Percentiles rank a stretch among this genome's conserved stretches.
Evolutionary conservation across 2,329 filamentous ascomycete species (phyloP).

Genomic region (Botrytis byssoidea): DNA sequence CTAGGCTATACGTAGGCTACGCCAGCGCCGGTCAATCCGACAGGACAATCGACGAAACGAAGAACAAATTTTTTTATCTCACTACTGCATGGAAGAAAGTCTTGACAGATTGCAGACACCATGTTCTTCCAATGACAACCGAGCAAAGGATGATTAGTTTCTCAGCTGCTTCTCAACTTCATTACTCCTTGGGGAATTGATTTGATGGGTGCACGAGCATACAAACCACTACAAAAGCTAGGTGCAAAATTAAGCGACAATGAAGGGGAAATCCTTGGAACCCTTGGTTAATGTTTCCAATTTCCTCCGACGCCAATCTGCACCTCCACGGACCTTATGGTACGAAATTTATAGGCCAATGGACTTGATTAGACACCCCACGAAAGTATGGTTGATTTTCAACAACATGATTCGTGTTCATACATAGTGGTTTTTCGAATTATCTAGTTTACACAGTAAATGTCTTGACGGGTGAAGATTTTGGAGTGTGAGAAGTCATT

Average conservation of each 20-base stretch:
- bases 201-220: slow-evolving; percentile 11
- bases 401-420: background rate
- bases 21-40: slow-evolving; percentile 5
- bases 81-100: slow-evolving; percentile 13
- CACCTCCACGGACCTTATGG: background rate
- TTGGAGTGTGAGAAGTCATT: background rate
- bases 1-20: background rate
- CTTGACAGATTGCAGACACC: background rate
- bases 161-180: background rate
- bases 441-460: background rate
- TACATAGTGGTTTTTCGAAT: background rate
- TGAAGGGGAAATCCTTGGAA: slow-evolving; percentile 15
- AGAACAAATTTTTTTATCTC: background rate
- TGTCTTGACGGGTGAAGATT: background rate
- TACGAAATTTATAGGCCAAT: background rate
- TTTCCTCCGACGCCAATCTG: background rate
- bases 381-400: background rate
- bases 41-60: background rate
- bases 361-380: background rate
- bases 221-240: background rate
- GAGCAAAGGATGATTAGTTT: background rate
- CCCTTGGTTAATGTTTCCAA: background rate
- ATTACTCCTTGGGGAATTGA: background rate
- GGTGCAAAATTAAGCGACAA: slow-evolving; percentile 8
- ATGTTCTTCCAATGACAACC: background rate